Percentiles rank a stretch among this genome's conserved stretches.
phyloP scores from a whole-genome alignment of 306 rosid genomes.

The Chamaecrista fasciculata region DNA sequence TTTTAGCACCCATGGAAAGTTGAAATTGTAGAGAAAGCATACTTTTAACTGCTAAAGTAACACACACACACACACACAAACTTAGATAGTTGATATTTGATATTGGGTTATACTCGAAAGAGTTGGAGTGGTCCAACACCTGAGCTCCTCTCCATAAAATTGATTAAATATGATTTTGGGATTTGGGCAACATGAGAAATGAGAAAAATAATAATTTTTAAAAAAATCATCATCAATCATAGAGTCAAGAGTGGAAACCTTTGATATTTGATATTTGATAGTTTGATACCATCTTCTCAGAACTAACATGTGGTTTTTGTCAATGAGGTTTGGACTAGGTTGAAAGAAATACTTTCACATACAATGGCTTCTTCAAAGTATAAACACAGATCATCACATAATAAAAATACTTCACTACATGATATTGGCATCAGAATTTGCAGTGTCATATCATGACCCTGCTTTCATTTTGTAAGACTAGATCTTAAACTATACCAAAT shows the following conservation, averaged over 20 bases:
- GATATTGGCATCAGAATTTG: background rate
- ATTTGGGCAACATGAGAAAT: too few species aligned
- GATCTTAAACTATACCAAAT: constrained; percentile 17
- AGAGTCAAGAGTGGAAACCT: too few species aligned
- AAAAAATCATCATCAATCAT: too few species aligned
- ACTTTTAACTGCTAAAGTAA: background rate
- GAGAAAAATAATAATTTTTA: too few species aligned
- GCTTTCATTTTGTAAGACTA: constrained; percentile 15
- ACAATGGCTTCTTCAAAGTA: background rate
- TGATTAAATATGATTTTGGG: too few species aligned
- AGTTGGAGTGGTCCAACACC: too few species aligned
- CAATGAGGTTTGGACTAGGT: background rate
- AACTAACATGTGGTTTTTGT: background rate
- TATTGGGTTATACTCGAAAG: too few species aligned
- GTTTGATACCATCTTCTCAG: background rate
- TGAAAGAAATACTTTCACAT: constrained; percentile 7
- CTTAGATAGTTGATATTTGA: too few species aligned
- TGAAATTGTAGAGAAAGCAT: background rate
- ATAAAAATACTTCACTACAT: background rate
- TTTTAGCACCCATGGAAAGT: background rate
- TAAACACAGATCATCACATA: background rate
- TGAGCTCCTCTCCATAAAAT: too few species aligned
- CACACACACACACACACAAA: too few species aligned
- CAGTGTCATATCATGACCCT: too few species aligned
- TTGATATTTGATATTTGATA: too few species aligned